Conservation (phyloP, 2,329 filamentous ascomycete genomes). For the Fusarium decemcellulare region DNA sequence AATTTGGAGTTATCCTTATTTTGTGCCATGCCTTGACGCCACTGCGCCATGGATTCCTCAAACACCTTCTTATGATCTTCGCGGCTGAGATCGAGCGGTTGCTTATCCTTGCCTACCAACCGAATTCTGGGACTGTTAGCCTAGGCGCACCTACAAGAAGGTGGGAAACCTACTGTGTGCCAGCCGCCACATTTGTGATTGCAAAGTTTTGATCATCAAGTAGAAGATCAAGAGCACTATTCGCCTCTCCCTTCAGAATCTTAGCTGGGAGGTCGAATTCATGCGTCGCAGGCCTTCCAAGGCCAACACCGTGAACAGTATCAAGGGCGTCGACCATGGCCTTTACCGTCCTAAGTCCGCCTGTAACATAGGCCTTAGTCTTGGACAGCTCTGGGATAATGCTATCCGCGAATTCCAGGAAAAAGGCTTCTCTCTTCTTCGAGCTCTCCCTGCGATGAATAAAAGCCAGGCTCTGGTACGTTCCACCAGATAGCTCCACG, state of each 20-base stretch:
- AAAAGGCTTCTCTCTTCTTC: conserved; percentile 70
- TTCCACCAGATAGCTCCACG: conserved; percentile 73
- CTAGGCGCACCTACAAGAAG: accelerated
- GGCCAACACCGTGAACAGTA: conserved; percentile 71
- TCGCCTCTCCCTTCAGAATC: conserved; percentile 49
- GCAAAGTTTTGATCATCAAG: conserved; percentile 67
- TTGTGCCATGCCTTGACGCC: conserved; percentile 48
- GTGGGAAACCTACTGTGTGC: conserved; percentile 49
- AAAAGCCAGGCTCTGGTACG: conserved; percentile 69
- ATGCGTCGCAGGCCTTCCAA: conserved; percentile 56
- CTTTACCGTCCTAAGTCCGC: conserved; percentile 67
- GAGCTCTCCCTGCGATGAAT: conserved; percentile 67
- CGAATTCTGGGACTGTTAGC: conserved; percentile 42
- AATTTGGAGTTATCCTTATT: conserved; percentile 51
- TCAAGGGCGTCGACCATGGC: conserved; percentile 72
- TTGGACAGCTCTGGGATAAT: conserved; percentile 61
- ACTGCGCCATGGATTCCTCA: conserved; percentile 47
- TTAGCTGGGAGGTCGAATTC: conserved; percentile 47
- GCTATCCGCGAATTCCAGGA: conserved; percentile 71
- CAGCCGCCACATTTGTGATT: conserved; percentile 46
- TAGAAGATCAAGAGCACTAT: conserved; percentile 62
- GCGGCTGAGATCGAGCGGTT: conserved; percentile 71
- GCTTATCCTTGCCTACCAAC: conserved; percentile 56
- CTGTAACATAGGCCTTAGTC: conserved; percentile 72
- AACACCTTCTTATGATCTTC: conserved; percentile 51